These are phyloP conservation scores for Lizonia empirigonia DNA, from an alignment of 2,329 filamentous ascomycete species.

Conservation along the genomic window DNA sequence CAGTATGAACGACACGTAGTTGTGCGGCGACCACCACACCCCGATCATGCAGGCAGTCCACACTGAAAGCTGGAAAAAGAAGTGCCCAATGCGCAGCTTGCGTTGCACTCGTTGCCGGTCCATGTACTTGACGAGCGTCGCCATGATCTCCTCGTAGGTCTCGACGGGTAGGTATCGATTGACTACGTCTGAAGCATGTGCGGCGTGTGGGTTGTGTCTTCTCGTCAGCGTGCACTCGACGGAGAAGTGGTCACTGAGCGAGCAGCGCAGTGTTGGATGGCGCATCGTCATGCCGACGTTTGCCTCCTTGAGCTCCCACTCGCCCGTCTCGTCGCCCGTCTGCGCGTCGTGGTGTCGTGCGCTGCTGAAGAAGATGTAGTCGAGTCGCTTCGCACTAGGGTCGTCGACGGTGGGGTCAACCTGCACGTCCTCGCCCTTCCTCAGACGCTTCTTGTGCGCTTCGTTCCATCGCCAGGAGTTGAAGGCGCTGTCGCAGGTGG, in stretches of 20 bases:
- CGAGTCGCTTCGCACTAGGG: conserved; percentile 79
- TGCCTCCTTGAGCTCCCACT: conserved; percentile 73
- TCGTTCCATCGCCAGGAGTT: conserved; percentile 95
- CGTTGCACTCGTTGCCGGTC: conserved; percentile 74
- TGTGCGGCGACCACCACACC: conserved; percentile 82
- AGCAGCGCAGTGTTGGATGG: conserved; percentile 81
- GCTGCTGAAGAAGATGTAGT: conserved; percentile 82
- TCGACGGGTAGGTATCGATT: conserved; percentile 51
- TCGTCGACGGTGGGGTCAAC: conserved; percentile 72
- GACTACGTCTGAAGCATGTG: conserved; percentile 19
- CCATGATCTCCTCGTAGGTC: conserved; percentile 74
- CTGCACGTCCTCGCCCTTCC: conserved; percentile 66
- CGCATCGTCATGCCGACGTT: conserved; percentile 80
- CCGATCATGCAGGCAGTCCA: conserved; percentile 77
- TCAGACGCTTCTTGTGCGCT: conserved; percentile 69
- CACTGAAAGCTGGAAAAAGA: conserved; percentile 68
- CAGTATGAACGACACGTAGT: conserved; percentile 80
- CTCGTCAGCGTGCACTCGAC: conserved; percentile 75
- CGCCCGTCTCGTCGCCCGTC: conserved; percentile 34
- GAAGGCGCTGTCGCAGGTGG: conserved; percentile 81
- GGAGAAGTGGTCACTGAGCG: conserved; percentile 92
- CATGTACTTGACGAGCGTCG: conserved; percentile 71
- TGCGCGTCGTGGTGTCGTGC: conserved; percentile 32
- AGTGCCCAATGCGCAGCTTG: conserved; percentile 74
- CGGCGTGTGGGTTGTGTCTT: conserved; percentile 16